Evolutionary conservation across 2,329 filamentous ascomycete species (phyloP).

Genomic region (Trichoderma guizhouense): DNA sequence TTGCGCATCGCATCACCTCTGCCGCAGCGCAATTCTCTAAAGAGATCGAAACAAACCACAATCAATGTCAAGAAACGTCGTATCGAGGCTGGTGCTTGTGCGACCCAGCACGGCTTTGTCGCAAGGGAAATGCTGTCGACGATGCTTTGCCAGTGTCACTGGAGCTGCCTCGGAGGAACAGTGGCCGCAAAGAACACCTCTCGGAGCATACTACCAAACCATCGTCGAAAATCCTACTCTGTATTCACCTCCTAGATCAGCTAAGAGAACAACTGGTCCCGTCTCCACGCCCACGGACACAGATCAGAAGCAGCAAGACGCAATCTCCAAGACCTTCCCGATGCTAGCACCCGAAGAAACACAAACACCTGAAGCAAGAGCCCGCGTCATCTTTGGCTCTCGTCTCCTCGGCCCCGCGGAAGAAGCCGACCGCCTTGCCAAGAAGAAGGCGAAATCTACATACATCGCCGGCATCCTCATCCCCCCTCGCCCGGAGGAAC

Average conservation of each 20-base stretch:
- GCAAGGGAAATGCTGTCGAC: conserved; percentile 21
- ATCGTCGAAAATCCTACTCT: conserved; percentile 48
- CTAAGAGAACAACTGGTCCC: conserved; percentile 38
- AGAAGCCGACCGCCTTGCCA: conserved; percentile 57
- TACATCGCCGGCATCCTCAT: conserved; percentile 76
- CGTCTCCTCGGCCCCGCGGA: conserved; percentile 71
- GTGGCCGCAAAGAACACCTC: conserved; percentile 42
- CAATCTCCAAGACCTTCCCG: conserved; percentile 15
- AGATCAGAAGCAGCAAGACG: conserved; percentile 5
- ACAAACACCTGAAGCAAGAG: conserved; percentile 48
- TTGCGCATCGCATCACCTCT: background rate
- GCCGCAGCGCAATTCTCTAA: background rate
- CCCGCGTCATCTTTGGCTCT: conserved; percentile 77
- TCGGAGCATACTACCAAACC: conserved; percentile 58
- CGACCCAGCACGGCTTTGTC: conserved; percentile 22
- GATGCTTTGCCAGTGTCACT: conserved; percentile 30
- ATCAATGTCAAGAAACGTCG: conserved; percentile 34
- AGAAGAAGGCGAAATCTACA: conserved; percentile 56
- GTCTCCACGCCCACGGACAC: conserved; percentile 38
- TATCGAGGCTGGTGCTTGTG: conserved; percentile 31
- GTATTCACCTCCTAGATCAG: conserved; percentile 38
- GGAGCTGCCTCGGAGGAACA: conserved; percentile 23
- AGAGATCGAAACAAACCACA: background rate
- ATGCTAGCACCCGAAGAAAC: conserved; percentile 17
- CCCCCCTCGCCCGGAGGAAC: conserved; percentile 80